Evolutionary conservation across 805 yeast genomes (phyloP).

Genomic region (Danielozyma ontarioensis): DNA sequence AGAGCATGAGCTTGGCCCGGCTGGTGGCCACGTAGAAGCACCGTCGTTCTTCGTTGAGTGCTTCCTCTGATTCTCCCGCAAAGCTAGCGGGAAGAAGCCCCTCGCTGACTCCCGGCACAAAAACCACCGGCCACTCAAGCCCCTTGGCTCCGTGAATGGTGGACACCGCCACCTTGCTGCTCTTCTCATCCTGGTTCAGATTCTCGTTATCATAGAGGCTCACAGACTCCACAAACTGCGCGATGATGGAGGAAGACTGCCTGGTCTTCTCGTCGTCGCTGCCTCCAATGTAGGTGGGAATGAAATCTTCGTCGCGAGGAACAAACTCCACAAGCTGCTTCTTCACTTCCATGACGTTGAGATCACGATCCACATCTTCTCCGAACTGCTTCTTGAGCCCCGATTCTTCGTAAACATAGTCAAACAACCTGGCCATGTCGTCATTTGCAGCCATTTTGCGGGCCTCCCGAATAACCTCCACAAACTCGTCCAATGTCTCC

Average conservation of each 20-base stretch:
- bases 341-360: conserved; percentile 38
- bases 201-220: conserved; percentile 30
- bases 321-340: conserved; percentile 29
- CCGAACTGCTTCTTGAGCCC: conserved; percentile 24
- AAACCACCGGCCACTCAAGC: conserved; percentile 91
- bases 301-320: conserved; percentile 23
- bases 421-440: conserved; percentile 14
- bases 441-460: conserved; percentile 6
- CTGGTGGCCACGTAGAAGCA: conserved; percentile 87
- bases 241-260: conserved; percentile 11
- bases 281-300: too few relatives aligned
- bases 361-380: conserved; percentile 21
- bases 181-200: conserved; percentile 9
- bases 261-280: too few relatives aligned
- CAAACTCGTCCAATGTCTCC: conserved; percentile 16
- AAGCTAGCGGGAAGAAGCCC: conserved; percentile 59
- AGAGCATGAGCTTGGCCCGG: conserved; percentile 51
- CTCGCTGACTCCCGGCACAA: conserved; percentile 67
- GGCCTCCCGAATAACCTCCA: conserved; percentile 20
- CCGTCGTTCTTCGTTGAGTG: conserved; percentile 71
- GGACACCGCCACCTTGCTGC: conserved; percentile 47
- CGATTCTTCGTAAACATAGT: conserved; percentile 18
- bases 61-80: conserved; percentile 28
- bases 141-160: conserved; percentile 95
- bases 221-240: conserved; percentile 26